phyloP scores from a whole-genome alignment of 441 rosid species.

The Lepidium campestre region DNA sequence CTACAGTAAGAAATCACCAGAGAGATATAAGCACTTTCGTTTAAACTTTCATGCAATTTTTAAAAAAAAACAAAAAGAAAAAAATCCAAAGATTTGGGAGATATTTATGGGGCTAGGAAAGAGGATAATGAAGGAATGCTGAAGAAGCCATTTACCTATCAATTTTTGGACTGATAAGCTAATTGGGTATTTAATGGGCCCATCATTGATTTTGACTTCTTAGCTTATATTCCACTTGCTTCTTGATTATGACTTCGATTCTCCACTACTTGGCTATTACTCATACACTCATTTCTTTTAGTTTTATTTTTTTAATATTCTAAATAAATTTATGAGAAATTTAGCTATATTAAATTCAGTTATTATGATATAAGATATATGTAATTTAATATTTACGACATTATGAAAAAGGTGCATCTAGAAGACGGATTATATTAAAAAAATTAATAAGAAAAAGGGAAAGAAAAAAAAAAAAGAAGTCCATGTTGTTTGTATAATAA shows the following conservation, averaged over 20 bases:
- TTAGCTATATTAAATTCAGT: not conserved
- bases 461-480: not conserved
- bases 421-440: not conserved
- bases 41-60: not conserved
- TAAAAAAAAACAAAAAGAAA: not conserved
- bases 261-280: not conserved
- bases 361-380: not conserved
- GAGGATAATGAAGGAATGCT: slow-evolving; percentile 7
- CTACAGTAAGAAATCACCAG: not conserved
- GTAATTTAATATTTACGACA: not conserved
- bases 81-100: slow-evolving; percentile 13
- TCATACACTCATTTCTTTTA: not conserved
- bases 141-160: slow-evolving; percentile 1
- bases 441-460: not conserved
- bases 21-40: not conserved
- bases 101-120: slow-evolving; percentile 11
- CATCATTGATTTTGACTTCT: not conserved
- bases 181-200: not conserved
- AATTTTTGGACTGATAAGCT: not conserved
- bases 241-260: not conserved
- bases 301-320: too few species aligned
- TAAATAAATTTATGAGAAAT: not conserved
- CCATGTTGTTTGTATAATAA: not conserved
- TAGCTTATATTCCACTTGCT: slow-evolving; percentile 18
- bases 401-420: not conserved